Base-by-base conservation (phyloP, 345 rosid genomes). In the Rhizophora apiculata region DNA sequence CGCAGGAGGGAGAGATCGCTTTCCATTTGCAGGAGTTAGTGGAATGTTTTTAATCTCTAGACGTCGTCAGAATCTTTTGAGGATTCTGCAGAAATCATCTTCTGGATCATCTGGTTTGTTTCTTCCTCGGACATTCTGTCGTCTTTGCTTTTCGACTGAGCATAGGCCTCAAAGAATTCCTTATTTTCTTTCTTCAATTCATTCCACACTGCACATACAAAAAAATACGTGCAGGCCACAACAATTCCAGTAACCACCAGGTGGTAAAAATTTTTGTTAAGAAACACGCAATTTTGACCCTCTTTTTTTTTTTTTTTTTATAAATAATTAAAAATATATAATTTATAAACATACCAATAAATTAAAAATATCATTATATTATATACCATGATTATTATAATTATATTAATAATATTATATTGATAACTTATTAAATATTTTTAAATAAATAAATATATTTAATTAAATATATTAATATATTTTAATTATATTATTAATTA, bases 121-220 rank as follows among this genome's bases (percentile, higher is more conserved):
- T 90, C 93, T 81, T 93, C 90, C 78, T 84, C 93, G 3, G 98
- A 85, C 93, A 93, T 87, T 46, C 83, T 82, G 37, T 85, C 92
- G 30, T 85, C 82, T 76, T 86, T 85, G 84, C 78, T 69, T 68
- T 84, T 91, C 18, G 84, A 83, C 72, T 80, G 62, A 46, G 83
- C 87, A 66, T 93, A 93, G 10, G 75, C 89, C 80, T 86, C 86
- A 62, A 90, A 93, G 88, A 93, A 90, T 43, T 85, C 89, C 87
- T 84, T 90, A 82, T 93, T 90, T 76, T 90, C 97, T 78, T 93
- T 93, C 85, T 87, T 93, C 37, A 90, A 73, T 69, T 90, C 98
- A 46, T 83, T 86, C 98, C 96, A 90, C 63, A 93, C 98, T 93
- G 85, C n/a, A 62, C 16, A 27, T 32, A 52, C 13, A 70, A 3